These are phyloP conservation scores for Canavalia gladiata DNA, from an alignment of 306 rosid genomes.

Conservation along the genomic window DNA sequence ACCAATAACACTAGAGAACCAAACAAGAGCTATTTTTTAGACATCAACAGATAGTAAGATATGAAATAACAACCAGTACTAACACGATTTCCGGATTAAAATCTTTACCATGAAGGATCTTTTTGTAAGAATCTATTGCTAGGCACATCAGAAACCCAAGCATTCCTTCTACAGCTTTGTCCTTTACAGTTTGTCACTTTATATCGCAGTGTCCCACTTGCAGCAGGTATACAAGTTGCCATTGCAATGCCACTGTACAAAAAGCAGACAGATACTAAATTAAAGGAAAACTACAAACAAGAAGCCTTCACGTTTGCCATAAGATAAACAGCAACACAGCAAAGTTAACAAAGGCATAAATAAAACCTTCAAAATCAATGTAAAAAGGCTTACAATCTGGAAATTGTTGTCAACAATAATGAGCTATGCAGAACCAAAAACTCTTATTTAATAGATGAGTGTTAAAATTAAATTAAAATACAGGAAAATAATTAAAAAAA, in stretches of 20 bases:
- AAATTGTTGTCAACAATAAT: constrained; percentile 3
- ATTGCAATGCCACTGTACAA: constrained; percentile 58
- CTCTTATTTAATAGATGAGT: neutral
- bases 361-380: constrained; percentile 6
- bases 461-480: neutral
- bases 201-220: constrained; percentile 62
- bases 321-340: constrained; percentile 1
- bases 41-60: constrained; percentile 6
- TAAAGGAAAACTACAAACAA: constrained; percentile 36
- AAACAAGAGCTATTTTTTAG: constrained; percentile 27
- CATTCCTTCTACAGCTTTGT: constrained; percentile 59
- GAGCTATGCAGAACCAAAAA: constrained; percentile 42
- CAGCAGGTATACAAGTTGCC: constrained; percentile 72
- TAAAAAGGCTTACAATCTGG: neutral
- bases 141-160: constrained; percentile 56
- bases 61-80: constrained; percentile 11
- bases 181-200: constrained; percentile 49
- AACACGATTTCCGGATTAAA: constrained; percentile 29
- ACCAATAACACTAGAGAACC: constrained; percentile 29
- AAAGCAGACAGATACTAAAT: constrained; percentile 41
- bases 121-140: constrained; percentile 55
- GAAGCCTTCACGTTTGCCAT: constrained; percentile 16
- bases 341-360: constrained; percentile 12
- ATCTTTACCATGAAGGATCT: constrained; percentile 67
- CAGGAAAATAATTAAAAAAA: constrained; percentile 7